Base-by-base conservation (phyloP, 2,329 filamentous ascomycete genomes). In the Allantophomopsis cytisporea region DNA sequence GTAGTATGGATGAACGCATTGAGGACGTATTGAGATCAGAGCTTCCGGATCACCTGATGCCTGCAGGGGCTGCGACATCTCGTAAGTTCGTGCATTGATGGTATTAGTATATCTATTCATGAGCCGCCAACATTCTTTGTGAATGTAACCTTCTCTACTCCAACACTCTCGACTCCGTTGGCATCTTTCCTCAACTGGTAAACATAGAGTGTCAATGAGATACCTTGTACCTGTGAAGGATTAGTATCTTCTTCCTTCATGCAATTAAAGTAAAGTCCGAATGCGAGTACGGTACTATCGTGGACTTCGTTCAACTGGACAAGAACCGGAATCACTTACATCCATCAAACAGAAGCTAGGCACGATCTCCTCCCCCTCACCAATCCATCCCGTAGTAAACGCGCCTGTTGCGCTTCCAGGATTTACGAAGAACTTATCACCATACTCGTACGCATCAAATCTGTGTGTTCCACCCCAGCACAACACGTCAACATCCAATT, bases 311-410 rank as follows among this genome's bases (percentile, higher is more conserved):
- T 17, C 3, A 12, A 28, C 18, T 35, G 28, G 21, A 39, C 30
- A 20, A 35, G 16, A 30, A 44, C 39, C 37, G 7, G 34, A 38
- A 40, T 35, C 20, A 80, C 86, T 66, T 60, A 95, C 88, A 72
- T 96, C 89, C 89, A 96, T 95, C 59, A 96, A 64, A 55, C 91
- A 94, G 61, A 96, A 95, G 58, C 87, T 94, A 18, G 89, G 89
- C 41, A 79, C 80, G 17, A 82, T 83, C 40, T 89, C 83, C 54
- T 83, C 76, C n/a, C 63, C 66, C 32, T 71, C 71, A 38, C 63
- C 62, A 15, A 63, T 63, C 68, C 72, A 78, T 15, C 71, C 69
- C 1, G 69, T 70, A 16, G 70, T 64, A 46, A 74, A 75, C 2
- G 76, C 76, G 8, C 76, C 76, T 5, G 76, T 80, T 17, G 75